phyloP scores from a whole-genome alignment of 2,329 filamentous ascomycete genomes.

The Pestalotiopsis sp. region DNA sequence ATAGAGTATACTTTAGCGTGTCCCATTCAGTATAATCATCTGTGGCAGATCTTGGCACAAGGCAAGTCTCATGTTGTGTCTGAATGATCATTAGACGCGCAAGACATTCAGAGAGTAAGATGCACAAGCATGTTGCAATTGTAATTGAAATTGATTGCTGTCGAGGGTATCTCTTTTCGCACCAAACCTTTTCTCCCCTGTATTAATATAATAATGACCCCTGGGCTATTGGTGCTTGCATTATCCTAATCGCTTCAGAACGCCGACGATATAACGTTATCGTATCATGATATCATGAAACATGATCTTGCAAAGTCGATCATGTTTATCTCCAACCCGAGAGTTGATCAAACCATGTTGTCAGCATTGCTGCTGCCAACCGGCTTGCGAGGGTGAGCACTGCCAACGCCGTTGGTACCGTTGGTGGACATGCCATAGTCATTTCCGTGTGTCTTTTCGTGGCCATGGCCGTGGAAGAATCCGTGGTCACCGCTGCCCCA shows the following conservation, averaged over 20 bases:
- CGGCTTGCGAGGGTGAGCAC: background rate
- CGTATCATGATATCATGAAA: background rate
- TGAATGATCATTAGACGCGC: too few species aligned
- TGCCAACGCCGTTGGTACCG: background rate
- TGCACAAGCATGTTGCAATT: background rate
- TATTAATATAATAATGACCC: background rate
- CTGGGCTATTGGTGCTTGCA: background rate
- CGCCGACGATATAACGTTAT: background rate
- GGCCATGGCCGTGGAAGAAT: background rate
- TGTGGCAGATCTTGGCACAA: too few species aligned
- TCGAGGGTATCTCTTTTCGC: background rate
- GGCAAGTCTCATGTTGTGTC: too few species aligned
- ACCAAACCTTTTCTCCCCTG: background rate
- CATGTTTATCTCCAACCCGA: background rate
- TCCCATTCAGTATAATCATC: too few species aligned
- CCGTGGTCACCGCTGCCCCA: constrained; percentile 50
- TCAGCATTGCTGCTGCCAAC: background rate
- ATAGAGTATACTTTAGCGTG: background rate
- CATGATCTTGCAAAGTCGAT: background rate
- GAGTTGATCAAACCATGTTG: constrained; percentile 1
- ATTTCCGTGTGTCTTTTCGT: background rate
- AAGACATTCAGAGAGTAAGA: too few species aligned
- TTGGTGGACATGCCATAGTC: background rate
- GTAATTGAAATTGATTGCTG: background rate
- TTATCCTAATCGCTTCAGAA: background rate